Base-by-base conservation (phyloP, 495 filamentous ascomycete genomes). In the Peziza echinospora region DNA sequence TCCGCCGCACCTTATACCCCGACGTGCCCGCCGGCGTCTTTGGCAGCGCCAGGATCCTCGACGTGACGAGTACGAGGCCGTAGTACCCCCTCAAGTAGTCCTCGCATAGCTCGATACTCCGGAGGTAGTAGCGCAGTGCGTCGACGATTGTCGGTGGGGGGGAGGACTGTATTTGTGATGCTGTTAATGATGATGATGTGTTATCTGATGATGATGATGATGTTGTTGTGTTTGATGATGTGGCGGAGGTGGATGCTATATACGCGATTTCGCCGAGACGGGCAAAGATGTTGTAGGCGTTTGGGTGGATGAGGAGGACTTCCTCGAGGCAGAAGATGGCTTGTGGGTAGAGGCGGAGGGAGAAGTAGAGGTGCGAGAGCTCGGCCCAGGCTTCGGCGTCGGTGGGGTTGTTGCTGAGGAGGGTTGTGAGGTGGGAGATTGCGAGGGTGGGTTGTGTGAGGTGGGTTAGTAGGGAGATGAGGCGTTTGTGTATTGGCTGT, bases 251-350 rank as follows among this genome's bases (percentile, higher is more conserved):
- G 22, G 76, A 71, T 16, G 73, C 70, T 56, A 85, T 72, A 57
- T 80, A 87, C 24, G 80, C 63, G 28, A 92, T 57, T 60, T 96
- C 91, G 11, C 83, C 89, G 9, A 94, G 62, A 11, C 80, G 75
- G 21, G 87, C 85, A 65, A 93, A 89, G 47, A 93, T 71, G 78
- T 93, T 94, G 83, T 91, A 97, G 23, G 89, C 82, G 66, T 91
- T 85, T 8, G 89, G 87, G n/a, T 75, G 72, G 49, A 92, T 68
- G 26, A 96, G 64, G 25, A 97, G 60, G 34, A 89, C 82, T 60
- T 96, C 89, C 57, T 97, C 91, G 28, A 92, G 65, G 51, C 86
- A 77, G 61, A 78, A 96, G 41, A 87, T 73, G 26, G 86, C 84
- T 59, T 93, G 87, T 19, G 72, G 60, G 53, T 78, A 80, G 54